phyloP scores from a whole-genome alignment of 2,329 filamentous ascomycete genomes.

The Didymella segeticola region DNA sequence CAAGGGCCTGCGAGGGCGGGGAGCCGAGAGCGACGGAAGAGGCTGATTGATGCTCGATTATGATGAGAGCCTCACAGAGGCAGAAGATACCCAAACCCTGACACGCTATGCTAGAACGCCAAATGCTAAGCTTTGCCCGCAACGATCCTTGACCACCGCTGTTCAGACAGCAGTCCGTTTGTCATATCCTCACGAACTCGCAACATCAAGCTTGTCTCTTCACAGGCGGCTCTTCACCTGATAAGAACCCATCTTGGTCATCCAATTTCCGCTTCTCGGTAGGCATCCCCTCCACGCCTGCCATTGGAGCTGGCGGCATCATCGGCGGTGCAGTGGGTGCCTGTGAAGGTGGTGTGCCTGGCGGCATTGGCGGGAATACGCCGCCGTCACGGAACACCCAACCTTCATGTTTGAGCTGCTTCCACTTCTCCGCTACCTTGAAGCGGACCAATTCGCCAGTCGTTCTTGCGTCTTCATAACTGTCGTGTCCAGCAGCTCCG shows the following conservation, averaged over 20 bases:
- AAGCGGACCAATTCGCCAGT: slow-evolving; percentile 84
- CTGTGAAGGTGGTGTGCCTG: slow-evolving; percentile 24
- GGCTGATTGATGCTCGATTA: not conserved
- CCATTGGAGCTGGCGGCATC: slow-evolving; percentile 21
- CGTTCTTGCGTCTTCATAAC: slow-evolving; percentile 85
- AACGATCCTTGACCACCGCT: no score
- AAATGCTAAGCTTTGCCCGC: no score
- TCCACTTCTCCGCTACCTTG: slow-evolving; percentile 75
- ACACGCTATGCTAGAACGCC: not conserved
- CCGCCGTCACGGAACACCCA: slow-evolving; percentile 60
- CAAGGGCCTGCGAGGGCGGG: no score
- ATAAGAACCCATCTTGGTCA: slow-evolving; percentile 8
- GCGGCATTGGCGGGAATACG: slow-evolving; percentile 40
- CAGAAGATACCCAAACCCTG: not conserved
- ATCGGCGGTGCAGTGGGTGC: slow-evolving; percentile 23
- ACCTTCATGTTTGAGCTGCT: slow-evolving; percentile 67
- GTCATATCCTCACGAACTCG: not conserved
- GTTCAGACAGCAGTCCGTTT: not conserved
- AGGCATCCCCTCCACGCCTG: slow-evolving; percentile 11
- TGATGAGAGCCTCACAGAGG: not conserved
- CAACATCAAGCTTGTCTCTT: slow-evolving; percentile 13
- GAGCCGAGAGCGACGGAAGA: no score
- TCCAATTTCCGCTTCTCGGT: slow-evolving; percentile 38
- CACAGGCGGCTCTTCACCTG: slow-evolving; percentile 5
- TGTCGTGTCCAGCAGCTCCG: slow-evolving; percentile 78